Evolutionary conservation across 306 rosid genomes (phyloP).

Genomic region (Gleditsia sinensis): DNA sequence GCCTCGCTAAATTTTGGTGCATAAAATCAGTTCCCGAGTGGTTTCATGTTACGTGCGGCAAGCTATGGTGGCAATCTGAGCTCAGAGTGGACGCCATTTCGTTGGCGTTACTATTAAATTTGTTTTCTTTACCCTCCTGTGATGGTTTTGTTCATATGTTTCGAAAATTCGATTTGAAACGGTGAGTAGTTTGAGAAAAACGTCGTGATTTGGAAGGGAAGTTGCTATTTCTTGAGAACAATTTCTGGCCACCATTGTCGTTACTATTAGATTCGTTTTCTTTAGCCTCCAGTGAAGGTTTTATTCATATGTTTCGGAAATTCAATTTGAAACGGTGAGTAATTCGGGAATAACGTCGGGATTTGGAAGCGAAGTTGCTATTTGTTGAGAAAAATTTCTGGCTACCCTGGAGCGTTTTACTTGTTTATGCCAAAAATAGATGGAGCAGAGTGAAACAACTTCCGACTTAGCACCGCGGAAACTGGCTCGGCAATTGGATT

Average conservation of each 20-base stretch:
- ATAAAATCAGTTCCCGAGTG: background rate
- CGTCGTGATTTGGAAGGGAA: constrained; percentile 26
- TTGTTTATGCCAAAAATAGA: constrained; percentile 20
- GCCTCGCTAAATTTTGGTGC: background rate
- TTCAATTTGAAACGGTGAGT: constrained; percentile 34
- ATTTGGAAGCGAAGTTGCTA: constrained; percentile 11
- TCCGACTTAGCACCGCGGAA: constrained; percentile 46
- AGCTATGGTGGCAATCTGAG: constrained; percentile 27
- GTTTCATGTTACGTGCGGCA: constrained; percentile 31
- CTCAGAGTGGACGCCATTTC: background rate
- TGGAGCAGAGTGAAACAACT: constrained; percentile 62
- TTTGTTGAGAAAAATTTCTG: constrained; percentile 1
- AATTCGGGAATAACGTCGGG: constrained; percentile 20
- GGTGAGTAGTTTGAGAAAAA: constrained; percentile 16
- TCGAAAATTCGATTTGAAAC: constrained; percentile 32
- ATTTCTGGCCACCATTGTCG: background rate
- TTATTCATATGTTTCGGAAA: background rate
- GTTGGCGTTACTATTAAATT: constrained; percentile 17
- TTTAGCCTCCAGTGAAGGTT: background rate
- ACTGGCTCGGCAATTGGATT: constrained; percentile 70
- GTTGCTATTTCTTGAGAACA: background rate
- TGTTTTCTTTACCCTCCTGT: background rate
- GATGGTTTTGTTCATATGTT: background rate
- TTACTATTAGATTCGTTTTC: constrained; percentile 19
- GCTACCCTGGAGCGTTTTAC: background rate